phyloP scores from a whole-genome alignment of 2,329 filamentous ascomycete species.

The Aspergillus aculeatus region DNA sequence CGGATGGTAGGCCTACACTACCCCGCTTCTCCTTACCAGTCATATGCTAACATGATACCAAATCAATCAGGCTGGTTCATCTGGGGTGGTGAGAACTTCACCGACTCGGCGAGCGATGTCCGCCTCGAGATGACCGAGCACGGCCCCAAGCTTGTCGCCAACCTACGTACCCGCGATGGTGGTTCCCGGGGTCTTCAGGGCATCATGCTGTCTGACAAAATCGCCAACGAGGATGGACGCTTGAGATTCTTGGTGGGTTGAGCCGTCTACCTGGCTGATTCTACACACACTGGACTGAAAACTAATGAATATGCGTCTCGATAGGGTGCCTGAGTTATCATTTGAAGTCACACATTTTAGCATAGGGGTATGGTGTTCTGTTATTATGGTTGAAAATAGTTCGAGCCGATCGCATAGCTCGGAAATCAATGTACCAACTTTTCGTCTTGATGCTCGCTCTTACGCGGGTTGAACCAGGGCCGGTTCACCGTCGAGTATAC shows the following conservation, averaged over 20 bases:
- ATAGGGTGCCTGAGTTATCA: background rate
- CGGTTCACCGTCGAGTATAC: no score
- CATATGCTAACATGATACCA: no score
- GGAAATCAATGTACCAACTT: background rate
- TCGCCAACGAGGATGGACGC: slow-evolving; percentile 17
- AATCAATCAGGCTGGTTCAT: slow-evolving; percentile 20
- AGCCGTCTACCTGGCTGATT: background rate
- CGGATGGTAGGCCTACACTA: slow-evolving; percentile 8
- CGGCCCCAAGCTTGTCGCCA: slow-evolving; percentile 20
- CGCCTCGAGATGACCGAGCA: slow-evolving; percentile 10
- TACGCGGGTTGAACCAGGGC: background rate
- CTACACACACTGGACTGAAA: background rate
- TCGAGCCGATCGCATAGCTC: background rate
- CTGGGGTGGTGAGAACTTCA: slow-evolving; percentile 22
- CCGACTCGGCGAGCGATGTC: slow-evolving; percentile 13
- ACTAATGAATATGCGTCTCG: background rate
- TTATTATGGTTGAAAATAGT: background rate
- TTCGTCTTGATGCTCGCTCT: background rate
- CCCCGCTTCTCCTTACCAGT: no score
- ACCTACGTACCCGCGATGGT: slow-evolving; percentile 14
- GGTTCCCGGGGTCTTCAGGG: slow-evolving; percentile 17
- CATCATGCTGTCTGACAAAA: slow-evolving; percentile 18
- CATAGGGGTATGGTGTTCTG: background rate
- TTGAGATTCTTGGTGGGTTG: slow-evolving; percentile 16
- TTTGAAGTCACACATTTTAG: background rate